Evolutionary conservation across 2,329 filamentous ascomycete genomes (phyloP).

Genomic region (Knufia fluminis): DNA sequence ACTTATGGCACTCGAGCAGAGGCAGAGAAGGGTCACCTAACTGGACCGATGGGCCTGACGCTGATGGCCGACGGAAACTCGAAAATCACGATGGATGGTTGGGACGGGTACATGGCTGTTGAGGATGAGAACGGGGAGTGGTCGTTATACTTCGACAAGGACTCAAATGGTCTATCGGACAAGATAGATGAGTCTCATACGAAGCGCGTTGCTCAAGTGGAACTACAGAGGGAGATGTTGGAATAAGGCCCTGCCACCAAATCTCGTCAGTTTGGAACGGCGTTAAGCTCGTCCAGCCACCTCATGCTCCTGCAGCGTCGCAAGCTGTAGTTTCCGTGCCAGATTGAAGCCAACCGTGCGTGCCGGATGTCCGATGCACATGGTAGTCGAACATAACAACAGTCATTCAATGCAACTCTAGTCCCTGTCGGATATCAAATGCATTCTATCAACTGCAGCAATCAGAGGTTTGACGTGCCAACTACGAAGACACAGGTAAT

Average conservation of each 20-base stretch:
- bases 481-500: too few species aligned
- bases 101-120: conserved; percentile 31
- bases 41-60: conserved; percentile 78
- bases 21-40: conserved; percentile 55
- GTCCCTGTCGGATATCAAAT: too few species aligned
- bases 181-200: conserved; percentile 35
- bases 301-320: too few species aligned
- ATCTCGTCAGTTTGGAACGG: neutral
- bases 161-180: conserved; percentile 31
- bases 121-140: conserved; percentile 33
- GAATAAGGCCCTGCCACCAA: conserved; percentile 22
- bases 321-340: too few species aligned
- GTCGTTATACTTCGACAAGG: conserved; percentile 36
- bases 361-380: too few species aligned
- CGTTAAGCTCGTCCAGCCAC: too few species aligned
- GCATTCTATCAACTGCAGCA: too few species aligned
- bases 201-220: conserved; percentile 46
- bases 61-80: conserved; percentile 14
- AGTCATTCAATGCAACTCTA: too few species aligned
- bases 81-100: conserved; percentile 29
- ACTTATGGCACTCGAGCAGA: conserved; percentile 61
- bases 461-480: too few species aligned
- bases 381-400: too few species aligned
- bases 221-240: conserved; percentile 31
- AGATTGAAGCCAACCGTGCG: too few species aligned